Base-by-base conservation (phyloP, 352 stramenopile species). In the Phytophthora hybrid region DNA sequence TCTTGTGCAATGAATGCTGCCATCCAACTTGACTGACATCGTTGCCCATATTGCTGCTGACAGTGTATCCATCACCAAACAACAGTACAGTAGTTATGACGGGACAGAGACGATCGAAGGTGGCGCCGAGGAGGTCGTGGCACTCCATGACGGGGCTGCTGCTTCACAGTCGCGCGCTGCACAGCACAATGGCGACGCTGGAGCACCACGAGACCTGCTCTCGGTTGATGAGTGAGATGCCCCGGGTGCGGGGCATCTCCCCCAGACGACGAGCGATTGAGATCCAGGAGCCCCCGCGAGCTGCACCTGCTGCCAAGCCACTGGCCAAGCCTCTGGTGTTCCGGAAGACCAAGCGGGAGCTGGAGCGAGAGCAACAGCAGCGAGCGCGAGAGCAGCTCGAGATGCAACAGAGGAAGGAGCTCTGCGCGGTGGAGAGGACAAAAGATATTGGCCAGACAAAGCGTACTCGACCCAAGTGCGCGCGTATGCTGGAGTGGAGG, bases 271-370 rank as follows among this genome's bases (percentile, higher is more conserved):
- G 37, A 29, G 52, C 29, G 9, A 51, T 62, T 31, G 63, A 66
- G 39, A 55, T 61, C 29, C 64, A 73, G 23, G 41, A 63, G 6
- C 21, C 29, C 1, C 52, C 69, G 0, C 19, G 39, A 23, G 64
- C 55, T 47, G 54, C 34, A 34, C 66, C 70, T 31, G 29, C 70
- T 31, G 39, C 61, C 10, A 76, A 74, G 4, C 71, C 62, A 57
- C 58, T 73, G 19, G 58, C 66, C 8, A 86, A 84, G 34, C 80
- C 76, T 10, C 58, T 87, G 0, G 69, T 84, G 37, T 90, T 88
- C 39, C 72, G 82, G 19, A 90, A 88, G 64, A 90, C 82, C 18
- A 90, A 88, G 66, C 74, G 78, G 1, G 82, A 90, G 61, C 65
- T 88, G 7, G 78, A 89, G 37, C 69, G 78, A 37, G 80, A 90